These are phyloP conservation scores for Candida frijolesensis DNA, from an alignment of 1,139 yeast genomes.

Conservation along the genomic window DNA sequence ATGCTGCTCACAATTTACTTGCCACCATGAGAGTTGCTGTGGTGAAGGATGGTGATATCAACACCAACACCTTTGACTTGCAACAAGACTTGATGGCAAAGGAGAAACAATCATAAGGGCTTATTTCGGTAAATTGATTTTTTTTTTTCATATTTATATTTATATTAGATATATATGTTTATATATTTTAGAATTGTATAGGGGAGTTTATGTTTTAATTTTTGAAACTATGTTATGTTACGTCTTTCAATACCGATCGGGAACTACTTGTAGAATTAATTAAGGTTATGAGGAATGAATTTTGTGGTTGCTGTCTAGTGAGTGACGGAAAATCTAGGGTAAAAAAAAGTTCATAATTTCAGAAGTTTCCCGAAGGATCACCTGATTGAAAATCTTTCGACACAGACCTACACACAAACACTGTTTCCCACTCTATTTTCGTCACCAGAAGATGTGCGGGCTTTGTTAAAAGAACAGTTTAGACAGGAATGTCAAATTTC, in stretches of 20 bases:
- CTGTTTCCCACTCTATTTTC: too few relatives aligned
- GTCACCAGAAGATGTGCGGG: too few relatives aligned
- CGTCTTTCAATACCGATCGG: background rate
- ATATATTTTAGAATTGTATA: constrained; percentile 4
- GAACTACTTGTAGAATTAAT: too few relatives aligned
- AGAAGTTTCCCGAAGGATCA: too few relatives aligned
- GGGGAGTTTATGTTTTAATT: constrained; percentile 1
- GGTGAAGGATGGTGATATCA: constrained; percentile 64
- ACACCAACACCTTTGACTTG: constrained; percentile 51
- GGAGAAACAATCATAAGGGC: constrained; percentile 19
- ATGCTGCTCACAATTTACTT: constrained; percentile 95
- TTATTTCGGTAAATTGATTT: background rate
- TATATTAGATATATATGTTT: background rate
- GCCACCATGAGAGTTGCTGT: constrained; percentile 97
- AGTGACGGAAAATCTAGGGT: too few relatives aligned
- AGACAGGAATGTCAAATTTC: too few relatives aligned
- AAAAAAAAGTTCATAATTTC: too few relatives aligned
- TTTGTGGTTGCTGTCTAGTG: too few relatives aligned
- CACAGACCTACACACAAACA: too few relatives aligned
- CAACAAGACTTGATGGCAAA: constrained; percentile 55
- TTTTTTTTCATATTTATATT: background rate
- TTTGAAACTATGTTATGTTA: background rate
- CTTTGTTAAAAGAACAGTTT: too few relatives aligned
- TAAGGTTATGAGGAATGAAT: too few relatives aligned
- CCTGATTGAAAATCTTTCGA: too few relatives aligned